Conservation (phyloP, 176 grass and related monocot species). For the Cenchrus fungigraminus region DNA sequence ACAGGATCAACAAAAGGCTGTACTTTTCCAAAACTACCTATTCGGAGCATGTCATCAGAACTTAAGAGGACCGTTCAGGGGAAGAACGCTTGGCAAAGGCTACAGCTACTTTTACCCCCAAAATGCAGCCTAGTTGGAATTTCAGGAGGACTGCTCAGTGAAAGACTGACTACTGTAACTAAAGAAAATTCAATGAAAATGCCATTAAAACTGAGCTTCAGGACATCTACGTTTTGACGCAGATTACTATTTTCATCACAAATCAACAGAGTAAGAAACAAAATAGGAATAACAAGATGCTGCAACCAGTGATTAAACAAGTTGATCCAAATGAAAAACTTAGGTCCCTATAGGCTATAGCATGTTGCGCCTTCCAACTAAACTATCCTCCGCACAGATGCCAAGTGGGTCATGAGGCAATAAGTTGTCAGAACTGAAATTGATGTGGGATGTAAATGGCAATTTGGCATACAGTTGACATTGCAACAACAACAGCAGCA, state of each 20-base stretch:
- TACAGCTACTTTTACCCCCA: not conserved
- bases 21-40: not conserved
- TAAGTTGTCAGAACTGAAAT: not conserved
- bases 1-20: not conserved
- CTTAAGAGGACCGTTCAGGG: not conserved
- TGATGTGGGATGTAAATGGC: not conserved
- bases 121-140: constrained; percentile 14
- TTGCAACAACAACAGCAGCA: too few relatives aligned
- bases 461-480: not conserved
- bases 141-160: not conserved
- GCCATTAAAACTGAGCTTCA: constrained; percentile 6
- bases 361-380: not conserved
- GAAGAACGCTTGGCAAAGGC: not conserved
- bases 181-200: not conserved
- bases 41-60: not conserved
- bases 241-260: not conserved
- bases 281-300: constrained; percentile 20
- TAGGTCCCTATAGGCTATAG: not conserved
- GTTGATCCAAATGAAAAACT: not conserved
- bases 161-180: not conserved
- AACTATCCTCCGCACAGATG: constrained; percentile 16
- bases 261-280: not conserved
- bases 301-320: constrained; percentile 14
- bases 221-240: not conserved
- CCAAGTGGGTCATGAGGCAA: not conserved